These are phyloP conservation scores for Coemansia sp. DNA, from an alignment of 192 early-diverging fungal species.

Conservation along the genomic window DNA sequence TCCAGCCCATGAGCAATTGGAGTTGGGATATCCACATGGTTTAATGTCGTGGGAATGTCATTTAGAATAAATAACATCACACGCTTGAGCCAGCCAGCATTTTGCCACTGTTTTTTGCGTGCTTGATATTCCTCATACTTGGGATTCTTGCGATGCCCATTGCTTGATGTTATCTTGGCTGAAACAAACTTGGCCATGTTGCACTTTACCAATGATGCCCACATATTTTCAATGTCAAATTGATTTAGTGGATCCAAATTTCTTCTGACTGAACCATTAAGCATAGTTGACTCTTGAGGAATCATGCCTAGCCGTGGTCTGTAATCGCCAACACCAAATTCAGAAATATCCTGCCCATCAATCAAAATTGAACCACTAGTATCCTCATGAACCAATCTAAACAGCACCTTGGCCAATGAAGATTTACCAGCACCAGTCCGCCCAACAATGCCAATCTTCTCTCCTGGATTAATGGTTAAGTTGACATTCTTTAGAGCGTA, in stretches of 20 bases:
- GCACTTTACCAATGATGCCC: constrained; percentile 25
- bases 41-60: neutral
- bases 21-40: neutral
- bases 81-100: constrained; percentile 9
- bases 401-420: constrained; percentile 59
- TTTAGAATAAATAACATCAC: constrained; percentile 4
- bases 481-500: constrained; percentile 45
- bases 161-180: neutral
- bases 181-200: neutral
- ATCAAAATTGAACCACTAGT: constrained; percentile 62
- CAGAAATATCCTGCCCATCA: constrained; percentile 75
- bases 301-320: constrained; percentile 56
- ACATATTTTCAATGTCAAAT: constrained; percentile 17
- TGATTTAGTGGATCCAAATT: constrained; percentile 69
- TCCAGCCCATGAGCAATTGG: neutral
- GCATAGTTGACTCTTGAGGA: constrained; percentile 67
- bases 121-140: neutral
- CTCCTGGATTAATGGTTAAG: constrained; percentile 56
- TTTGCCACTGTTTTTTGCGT: constrained; percentile 11
- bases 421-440: constrained; percentile 68
- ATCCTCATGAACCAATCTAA: constrained; percentile 65
- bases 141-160: neutral
- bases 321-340: constrained; percentile 66
- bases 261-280: constrained; percentile 62
- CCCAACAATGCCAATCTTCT: constrained; percentile 62